phyloP scores from a whole-genome alignment of 768 basidiomycete genomes.

The Porphyrellus cyaneotinctus region DNA sequence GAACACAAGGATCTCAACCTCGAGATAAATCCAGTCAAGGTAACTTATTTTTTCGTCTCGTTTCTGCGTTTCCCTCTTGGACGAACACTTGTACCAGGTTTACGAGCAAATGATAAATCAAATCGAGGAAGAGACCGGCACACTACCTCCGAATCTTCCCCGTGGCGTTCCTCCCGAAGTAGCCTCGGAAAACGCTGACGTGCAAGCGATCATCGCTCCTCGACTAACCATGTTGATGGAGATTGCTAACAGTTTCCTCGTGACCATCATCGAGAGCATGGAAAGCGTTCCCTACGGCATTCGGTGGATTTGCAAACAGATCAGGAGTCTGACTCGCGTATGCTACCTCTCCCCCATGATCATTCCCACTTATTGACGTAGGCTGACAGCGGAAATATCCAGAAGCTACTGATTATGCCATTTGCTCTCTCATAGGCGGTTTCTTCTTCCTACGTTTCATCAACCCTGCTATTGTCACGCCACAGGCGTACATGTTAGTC shows the following conservation, averaged over 20 bases:
- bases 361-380: conserved; percentile 9
- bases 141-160: conserved; percentile 85
- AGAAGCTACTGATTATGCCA: conserved; percentile 96
- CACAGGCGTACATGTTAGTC: conserved; percentile 99
- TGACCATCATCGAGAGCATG: conserved; percentile 97
- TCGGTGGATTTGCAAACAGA: conserved; percentile 99
- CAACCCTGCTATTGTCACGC: conserved; percentile 98
- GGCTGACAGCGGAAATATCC: conserved; percentile 87
- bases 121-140: conserved; percentile 95
- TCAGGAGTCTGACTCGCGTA: conserved; percentile 92
- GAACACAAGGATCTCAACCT: conserved; percentile 99
- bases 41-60: conserved; percentile 26
- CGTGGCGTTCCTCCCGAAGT: conserved; percentile 91
- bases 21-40: conserved; percentile 99
- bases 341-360: conserved; percentile 20
- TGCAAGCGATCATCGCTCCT: conserved; percentile 97
- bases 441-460: conserved; percentile 99
- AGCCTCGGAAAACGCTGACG: conserved; percentile 92
- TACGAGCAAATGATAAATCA: conserved; percentile 99
- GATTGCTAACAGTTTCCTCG: conserved; percentile 95
- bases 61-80: background rate
- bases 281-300: conserved; percentile 99
- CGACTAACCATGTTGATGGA: conserved; percentile 99
- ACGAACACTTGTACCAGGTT: conserved; percentile 49
- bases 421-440: conserved; percentile 97